Percentiles rank a stretch among this genome's conserved stretches.
phyloP scores from a whole-genome alignment of 2,329 filamentous ascomycete genomes.

The Coniochaeta sp. region DNA sequence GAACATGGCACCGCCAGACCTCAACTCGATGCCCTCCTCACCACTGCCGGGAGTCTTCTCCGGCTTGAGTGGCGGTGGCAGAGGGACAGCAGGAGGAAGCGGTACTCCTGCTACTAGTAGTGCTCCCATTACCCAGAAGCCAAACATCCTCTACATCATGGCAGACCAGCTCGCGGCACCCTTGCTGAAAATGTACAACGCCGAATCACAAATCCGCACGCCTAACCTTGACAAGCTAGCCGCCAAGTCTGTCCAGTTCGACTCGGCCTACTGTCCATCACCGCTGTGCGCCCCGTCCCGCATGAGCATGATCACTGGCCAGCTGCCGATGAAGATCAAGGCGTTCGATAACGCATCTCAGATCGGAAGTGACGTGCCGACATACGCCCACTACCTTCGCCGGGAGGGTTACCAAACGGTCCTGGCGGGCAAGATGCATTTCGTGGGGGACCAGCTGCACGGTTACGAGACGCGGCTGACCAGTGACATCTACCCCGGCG shows the following conservation, averaged over 20 bases:
- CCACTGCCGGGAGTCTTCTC: constrained; percentile 21
- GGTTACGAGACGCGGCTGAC: constrained; percentile 89
- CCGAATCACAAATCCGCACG: constrained; percentile 81
- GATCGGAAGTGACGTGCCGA: constrained; percentile 76
- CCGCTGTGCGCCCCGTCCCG: constrained; percentile 87
- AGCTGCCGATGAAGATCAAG: constrained; percentile 83
- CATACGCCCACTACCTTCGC: constrained; percentile 87
- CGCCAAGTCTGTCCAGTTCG: constrained; percentile 76
- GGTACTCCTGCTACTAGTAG: not conserved
- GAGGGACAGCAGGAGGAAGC: not conserved
- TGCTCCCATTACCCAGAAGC: constrained; percentile 33
- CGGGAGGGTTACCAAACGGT: constrained; percentile 82
- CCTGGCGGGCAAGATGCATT: constrained; percentile 95
- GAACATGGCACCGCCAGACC: constrained; percentile 64
- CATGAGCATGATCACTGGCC: constrained; percentile 90
- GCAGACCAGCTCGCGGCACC: constrained; percentile 91
- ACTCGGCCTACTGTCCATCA: constrained; percentile 90
- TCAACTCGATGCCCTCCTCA: constrained; percentile 61
- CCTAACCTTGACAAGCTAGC: constrained; percentile 82
- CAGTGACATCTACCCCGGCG: constrained; percentile 91
- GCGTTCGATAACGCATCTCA: constrained; percentile 88
- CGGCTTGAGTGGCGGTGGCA: not conserved
- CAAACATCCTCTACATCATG: constrained; percentile 91
- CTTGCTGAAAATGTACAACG: constrained; percentile 86
- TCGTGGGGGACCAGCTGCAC: constrained; percentile 89